These are phyloP conservation scores for Penicillium psychrosexuale DNA, from an alignment of 2,329 filamentous ascomycete genomes.

Conservation along the genomic window DNA sequence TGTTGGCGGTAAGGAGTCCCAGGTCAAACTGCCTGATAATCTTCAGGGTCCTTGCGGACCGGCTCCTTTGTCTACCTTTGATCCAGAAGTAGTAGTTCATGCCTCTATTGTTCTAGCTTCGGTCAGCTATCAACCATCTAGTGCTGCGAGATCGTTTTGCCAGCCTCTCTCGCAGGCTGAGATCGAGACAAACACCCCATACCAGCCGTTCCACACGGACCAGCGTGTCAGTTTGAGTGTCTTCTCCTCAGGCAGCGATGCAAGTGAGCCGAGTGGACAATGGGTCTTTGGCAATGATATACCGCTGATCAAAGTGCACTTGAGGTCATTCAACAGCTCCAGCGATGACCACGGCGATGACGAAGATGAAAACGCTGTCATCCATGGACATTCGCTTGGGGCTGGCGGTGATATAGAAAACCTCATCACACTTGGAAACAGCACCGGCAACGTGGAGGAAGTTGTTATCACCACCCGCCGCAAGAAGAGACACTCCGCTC, in stretches of 20 bases:
- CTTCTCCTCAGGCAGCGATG: conserved; percentile 47
- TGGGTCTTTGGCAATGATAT: conserved; percentile 57
- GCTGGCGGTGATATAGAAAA: conserved; percentile 48
- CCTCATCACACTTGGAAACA: conserved; percentile 50
- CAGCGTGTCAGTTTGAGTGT: conserved; percentile 75
- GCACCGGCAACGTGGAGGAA: conserved; percentile 64
- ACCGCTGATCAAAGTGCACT: conserved; percentile 47
- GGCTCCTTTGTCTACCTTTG: conserved; percentile 55
- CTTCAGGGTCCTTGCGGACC: conserved; percentile 59
- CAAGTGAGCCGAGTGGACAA: conserved; percentile 37
- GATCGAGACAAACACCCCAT: conserved; percentile 92
- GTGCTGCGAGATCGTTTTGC: conserved; percentile 40
- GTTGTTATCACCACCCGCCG: conserved; percentile 79
- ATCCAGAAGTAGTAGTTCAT: conserved; percentile 39
- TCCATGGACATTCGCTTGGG: conserved; percentile 28
- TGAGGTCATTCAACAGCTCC: conserved; percentile 44
- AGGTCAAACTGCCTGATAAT: conserved; percentile 64
- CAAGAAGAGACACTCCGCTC: conserved; percentile 51
- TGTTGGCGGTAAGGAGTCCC: conserved; percentile 57
- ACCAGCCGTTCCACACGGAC: conserved; percentile 94
- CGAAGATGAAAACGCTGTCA: conserved; percentile 23
- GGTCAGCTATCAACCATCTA: conserved; percentile 41
- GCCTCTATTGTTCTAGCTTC: conserved; percentile 45
- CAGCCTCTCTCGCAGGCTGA: conserved; percentile 72
- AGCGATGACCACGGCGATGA: conserved; percentile 40